phyloP scores from a whole-genome alignment of 192 early-diverging fungal species.

The Gryganskiella cystojenkinii region DNA sequence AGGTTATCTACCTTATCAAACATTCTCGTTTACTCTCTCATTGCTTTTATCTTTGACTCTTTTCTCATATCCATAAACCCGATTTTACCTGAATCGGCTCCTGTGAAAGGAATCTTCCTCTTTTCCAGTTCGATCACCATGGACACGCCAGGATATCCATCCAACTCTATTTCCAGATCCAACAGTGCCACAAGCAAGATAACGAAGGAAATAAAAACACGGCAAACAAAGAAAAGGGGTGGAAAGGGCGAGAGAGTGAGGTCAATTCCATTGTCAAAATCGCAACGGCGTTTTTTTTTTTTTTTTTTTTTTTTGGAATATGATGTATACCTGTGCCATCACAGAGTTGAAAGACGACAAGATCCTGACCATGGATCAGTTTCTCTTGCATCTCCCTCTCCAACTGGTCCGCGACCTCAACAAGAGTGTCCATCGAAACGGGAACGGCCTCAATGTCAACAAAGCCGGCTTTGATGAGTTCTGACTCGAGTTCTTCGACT shows the following conservation, averaged over 20 bases:
- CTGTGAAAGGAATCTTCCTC: conserved; percentile 19
- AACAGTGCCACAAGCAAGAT: not conserved
- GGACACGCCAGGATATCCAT: conserved; percentile 37
- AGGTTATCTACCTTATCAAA: not conserved
- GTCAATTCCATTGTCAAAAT: not conserved
- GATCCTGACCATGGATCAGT: conserved; percentile 2
- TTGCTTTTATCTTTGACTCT: not conserved
- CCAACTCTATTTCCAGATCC: conserved; percentile 5
- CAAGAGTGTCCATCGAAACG: conserved; percentile 10
- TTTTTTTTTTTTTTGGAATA: not conserved
- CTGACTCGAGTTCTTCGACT: conserved; percentile 4
- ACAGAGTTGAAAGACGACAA: conserved; percentile 44
- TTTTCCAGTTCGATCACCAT: conserved; percentile 22
- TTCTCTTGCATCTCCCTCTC: conserved; percentile 21
- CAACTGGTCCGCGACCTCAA: conserved; percentile 9
- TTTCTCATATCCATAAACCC: not conserved
- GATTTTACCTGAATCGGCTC: conserved; percentile 25
- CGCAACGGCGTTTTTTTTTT: not conserved
- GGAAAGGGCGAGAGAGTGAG: too few relatives aligned
- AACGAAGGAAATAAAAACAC: not conserved
- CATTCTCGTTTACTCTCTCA: not conserved
- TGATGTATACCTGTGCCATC: conserved; percentile 31
- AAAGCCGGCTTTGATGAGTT: conserved; percentile 20
- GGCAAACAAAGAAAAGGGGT: not conserved
- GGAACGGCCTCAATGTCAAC: conserved; percentile 18